These are phyloP conservation scores for Hygrocybe coccinea DNA, from an alignment of 768 basidiomycete genomes.

Conservation along the genomic window DNA sequence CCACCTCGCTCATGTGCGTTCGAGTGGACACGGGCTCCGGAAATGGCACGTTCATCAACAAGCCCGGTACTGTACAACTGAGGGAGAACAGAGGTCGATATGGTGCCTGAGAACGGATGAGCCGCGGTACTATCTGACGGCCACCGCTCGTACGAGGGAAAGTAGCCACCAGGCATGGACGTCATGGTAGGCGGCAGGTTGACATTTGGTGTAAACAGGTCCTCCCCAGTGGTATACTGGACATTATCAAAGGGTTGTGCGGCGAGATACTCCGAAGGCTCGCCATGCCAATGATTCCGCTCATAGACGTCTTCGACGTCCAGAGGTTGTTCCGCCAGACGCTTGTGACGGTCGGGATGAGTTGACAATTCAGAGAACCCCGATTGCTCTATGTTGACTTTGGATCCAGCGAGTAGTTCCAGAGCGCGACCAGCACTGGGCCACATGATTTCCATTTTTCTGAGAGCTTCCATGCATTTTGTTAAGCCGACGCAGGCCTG, in stretches of 20 bases:
- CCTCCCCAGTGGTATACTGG: neutral
- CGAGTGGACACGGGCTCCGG: conserved; percentile 14
- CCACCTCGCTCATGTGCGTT: conserved; percentile 16
- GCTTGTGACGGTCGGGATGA: conserved; percentile 45
- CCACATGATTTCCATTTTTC: conserved; percentile 66
- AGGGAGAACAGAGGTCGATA: conserved; percentile 70
- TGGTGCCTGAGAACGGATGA: conserved; percentile 37
- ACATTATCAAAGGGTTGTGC: conserved; percentile 10
- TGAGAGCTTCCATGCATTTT: conserved; percentile 63
- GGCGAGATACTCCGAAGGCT: conserved; percentile 14
- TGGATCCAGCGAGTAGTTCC: conserved; percentile 65
- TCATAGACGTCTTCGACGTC: conserved; percentile 30
- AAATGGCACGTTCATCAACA: conserved; percentile 41
- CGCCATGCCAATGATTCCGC: conserved; percentile 2
- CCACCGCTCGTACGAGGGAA: conserved; percentile 45
- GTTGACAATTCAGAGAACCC: conserved; percentile 20
- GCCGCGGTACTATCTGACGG: conserved; percentile 17
- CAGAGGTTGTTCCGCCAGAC: conserved; percentile 50
- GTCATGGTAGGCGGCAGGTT: neutral
- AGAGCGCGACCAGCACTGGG: conserved; percentile 71
- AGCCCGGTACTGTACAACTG: conserved; percentile 73
- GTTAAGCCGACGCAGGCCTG: conserved; percentile 61
- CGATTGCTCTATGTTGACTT: conserved; percentile 33
- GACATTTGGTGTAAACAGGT: conserved; percentile 1
- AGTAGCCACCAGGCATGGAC: conserved; percentile 10